Evolutionary conservation across 352 stramenopile species (phyloP).

Genomic region (Phytophthora ramorum): DNA sequence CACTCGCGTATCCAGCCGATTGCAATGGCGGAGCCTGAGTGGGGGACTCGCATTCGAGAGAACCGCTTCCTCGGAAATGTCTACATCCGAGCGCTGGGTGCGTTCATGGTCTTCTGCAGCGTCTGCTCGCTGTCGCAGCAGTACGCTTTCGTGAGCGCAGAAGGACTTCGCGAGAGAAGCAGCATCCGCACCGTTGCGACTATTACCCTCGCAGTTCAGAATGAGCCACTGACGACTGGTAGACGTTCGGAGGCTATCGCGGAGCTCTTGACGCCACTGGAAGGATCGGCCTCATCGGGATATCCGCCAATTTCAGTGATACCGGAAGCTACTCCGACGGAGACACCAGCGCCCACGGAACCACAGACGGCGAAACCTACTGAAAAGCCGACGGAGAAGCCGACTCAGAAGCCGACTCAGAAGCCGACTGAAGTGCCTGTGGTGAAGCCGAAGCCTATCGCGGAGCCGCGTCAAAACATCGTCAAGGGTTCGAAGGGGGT

Average conservation of each 20-base stretch:
- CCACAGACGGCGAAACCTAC: conserved; percentile 3
- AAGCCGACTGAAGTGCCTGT: conserved; percentile 28
- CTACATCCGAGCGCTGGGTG: conserved; percentile 37
- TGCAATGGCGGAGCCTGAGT: conserved; percentile 27
- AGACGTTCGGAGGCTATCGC: neutral
- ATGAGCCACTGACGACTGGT: conserved; percentile 11
- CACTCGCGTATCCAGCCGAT: conserved; percentile 33
- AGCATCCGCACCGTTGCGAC: conserved; percentile 14
- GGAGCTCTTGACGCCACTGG: conserved; percentile 13
- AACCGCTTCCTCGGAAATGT: conserved; percentile 50
- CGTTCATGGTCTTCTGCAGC: conserved; percentile 36
- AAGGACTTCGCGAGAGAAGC: conserved; percentile 2
- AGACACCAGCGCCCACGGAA: neutral
- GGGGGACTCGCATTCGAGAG: conserved; percentile 29
- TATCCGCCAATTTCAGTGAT: conserved; percentile 3
- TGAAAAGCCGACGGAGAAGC: conserved; percentile 9
- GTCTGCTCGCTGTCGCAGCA: conserved; percentile 37
- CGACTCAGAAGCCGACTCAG: neutral
- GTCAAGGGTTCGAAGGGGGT: conserved; percentile 48
- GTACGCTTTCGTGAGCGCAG: conserved; percentile 29
- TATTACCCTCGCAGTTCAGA: conserved; percentile 17
- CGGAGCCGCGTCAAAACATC: conserved; percentile 33
- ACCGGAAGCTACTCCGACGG: conserved; percentile 3
- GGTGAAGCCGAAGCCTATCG: conserved; percentile 25
- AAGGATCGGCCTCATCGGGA: conserved; percentile 15